Base-by-base conservation (phyloP, 768 basidiomycete species). In the Chalciporus piperatus region DNA sequence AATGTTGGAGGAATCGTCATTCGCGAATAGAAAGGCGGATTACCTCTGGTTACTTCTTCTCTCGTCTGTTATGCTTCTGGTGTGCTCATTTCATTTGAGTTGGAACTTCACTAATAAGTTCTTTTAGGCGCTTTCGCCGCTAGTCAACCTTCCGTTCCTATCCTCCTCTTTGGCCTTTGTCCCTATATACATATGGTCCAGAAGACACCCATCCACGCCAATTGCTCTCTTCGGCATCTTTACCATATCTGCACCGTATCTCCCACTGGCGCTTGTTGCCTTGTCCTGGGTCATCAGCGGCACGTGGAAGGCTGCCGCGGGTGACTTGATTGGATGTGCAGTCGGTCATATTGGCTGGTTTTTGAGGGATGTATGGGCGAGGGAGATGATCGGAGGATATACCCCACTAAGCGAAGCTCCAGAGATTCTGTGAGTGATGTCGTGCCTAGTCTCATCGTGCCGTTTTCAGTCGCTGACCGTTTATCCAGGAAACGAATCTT, bases 1-100 rank as follows among this genome's bases (percentile, higher is more conserved):
- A 41, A 90, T 98, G 87, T 75, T 99, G 3, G 97, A 99, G 70
- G 95, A 98, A 70, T 95, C 92, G 13, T 92, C 92, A 2, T 99
- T 96, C 67, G 85, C 90, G 37, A 93, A 93, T 59, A 80, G 79
- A 48, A 86, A 79, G 68, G 96, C 95, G 19, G 96, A 98, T 67
- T 99, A 97, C 70, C 87, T 96, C 63, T 98, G 93, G 92, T 77
- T 98, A 10, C 80, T 99, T 23, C 72, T 93, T 43, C 79, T 91
- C 47, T 95, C 92, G 14, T 82, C 92, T 0, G 51, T 81, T 25
- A 85, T 98, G 80, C 83, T 99, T 35, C 82, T 99, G 39, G 93
- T 96, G 59, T 57, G 85, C 51, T 43, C 4, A 5, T 32, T 16
- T 20, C 22, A 28, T 4, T 33, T 48, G 7, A 45, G 23, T 12